A percentile compares a stretch with the other conserved stretches of the same genome.
Evolutionary conservation across 192 early-diverging fungal species (phyloP).

Genomic region (Backusella tarrabulga): DNA sequence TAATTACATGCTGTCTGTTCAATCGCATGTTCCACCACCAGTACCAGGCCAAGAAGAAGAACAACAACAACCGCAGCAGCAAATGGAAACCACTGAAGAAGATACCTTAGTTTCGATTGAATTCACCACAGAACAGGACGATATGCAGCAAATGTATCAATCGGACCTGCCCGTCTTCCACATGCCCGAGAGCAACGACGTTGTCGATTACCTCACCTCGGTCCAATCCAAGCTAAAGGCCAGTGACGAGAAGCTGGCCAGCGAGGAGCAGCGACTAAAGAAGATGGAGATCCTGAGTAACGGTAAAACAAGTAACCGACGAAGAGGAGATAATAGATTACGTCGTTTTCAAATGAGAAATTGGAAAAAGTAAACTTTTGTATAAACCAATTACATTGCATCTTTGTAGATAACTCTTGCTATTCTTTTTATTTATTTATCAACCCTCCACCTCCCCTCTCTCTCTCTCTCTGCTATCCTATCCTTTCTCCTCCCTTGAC

Average conservation of each 20-base stretch:
- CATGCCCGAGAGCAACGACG: conserved; percentile 16
- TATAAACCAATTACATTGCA: neutral
- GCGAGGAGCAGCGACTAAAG: neutral
- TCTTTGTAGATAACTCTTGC: neutral
- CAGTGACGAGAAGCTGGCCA: neutral
- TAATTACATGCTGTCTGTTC: neutral
- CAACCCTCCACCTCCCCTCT: neutral
- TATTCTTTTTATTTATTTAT: neutral
- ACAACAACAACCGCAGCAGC: neutral
- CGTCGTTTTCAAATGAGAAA: neutral
- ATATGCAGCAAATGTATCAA: neutral
- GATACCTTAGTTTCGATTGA: neutral
- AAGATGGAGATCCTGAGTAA: neutral
- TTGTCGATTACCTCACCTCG: conserved; percentile 5
- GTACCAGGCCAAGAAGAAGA: neutral
- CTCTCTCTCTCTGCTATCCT: neutral
- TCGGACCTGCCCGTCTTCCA: neutral
- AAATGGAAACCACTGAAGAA: neutral
- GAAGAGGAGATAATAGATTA: neutral
- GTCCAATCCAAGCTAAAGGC: neutral
- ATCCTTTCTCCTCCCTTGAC: no score
- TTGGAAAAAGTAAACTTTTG: neutral
- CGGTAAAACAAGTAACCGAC: neutral
- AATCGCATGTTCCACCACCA: neutral
- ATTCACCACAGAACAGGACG: neutral